Evolutionary conservation across 208 protist species (phyloP).

Genomic region (Wallacemonas sp.): DNA sequence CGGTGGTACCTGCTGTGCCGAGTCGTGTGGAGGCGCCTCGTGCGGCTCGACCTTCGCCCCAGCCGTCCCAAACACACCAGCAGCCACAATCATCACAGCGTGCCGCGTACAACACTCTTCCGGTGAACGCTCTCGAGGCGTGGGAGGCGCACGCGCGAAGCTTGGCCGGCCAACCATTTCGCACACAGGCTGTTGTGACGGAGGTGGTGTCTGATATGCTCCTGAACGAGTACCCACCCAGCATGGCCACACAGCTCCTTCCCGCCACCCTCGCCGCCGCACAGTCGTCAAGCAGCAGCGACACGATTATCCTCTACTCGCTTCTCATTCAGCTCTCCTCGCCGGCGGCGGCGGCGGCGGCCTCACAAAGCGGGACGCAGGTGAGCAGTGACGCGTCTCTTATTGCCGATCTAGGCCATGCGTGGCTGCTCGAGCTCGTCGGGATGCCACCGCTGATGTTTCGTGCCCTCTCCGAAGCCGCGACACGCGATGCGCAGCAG

Average conservation of each 20-base stretch:
- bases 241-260: neutral
- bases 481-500: conserved; percentile 21
- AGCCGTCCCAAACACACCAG: neutral
- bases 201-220: conserved; percentile 63
- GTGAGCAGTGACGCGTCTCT: conserved; percentile 24
- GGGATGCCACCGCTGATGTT: conserved; percentile 56
- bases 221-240: conserved; percentile 36
- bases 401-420: conserved; percentile 62
- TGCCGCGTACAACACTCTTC: conserved; percentile 14
- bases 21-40: too few species aligned
- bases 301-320: conserved; percentile 25
- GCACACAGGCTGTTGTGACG: conserved; percentile 51
- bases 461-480: conserved; percentile 34
- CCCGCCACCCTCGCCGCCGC: conserved; percentile 4
- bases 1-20: too few species aligned
- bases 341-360: conserved; percentile 11
- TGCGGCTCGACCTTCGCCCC: neutral
- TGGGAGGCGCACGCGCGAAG: conserved; percentile 16
- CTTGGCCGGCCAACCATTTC: conserved; percentile 28
- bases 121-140: conserved; percentile 20
- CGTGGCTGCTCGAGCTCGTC: conserved; percentile 54
- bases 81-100: neutral
- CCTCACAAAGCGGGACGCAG: neutral
- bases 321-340: conserved; percentile 49
- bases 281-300: neutral